phyloP scores from a whole-genome alignment of 306 rosid species.

The Crotalaria pallida region DNA sequence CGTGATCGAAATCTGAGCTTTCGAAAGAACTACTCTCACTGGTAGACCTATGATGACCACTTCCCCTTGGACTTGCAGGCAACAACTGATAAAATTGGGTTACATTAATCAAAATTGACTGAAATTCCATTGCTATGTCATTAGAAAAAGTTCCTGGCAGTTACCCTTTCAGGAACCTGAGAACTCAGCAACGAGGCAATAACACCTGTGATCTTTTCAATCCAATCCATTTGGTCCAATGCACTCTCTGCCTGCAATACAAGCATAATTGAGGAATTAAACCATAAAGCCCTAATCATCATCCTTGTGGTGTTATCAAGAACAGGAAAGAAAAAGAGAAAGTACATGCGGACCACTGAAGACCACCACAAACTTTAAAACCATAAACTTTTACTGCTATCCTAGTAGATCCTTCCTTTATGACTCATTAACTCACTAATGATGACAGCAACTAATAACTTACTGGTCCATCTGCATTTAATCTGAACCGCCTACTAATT shows the following conservation, averaged over 20 bases:
- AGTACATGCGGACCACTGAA: not conserved
- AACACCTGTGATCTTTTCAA: slow-evolving; percentile 98
- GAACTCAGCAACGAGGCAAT: slow-evolving; percentile 97
- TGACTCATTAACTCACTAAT: not conserved
- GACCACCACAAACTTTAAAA: not conserved
- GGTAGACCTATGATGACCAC: slow-evolving; percentile 81
- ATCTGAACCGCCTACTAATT: too few relatives aligned
- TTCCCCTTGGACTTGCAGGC: slow-evolving; percentile 92
- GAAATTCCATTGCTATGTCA: slow-evolving; percentile 15
- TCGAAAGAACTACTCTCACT: slow-evolving; percentile 99
- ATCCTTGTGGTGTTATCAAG: not conserved
- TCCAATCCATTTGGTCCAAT: slow-evolving; percentile 99
- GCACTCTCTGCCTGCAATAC: slow-evolving; percentile 99
- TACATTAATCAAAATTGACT: slow-evolving; percentile 23
- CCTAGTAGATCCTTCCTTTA: not conserved
- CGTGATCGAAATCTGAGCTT: slow-evolving; percentile 94
- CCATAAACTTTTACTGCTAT: not conserved
- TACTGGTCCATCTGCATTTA: not conserved
- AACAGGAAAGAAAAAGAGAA: not conserved
- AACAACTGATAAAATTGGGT: slow-evolving; percentile 56
- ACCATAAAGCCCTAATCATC: slow-evolving; percentile 25
- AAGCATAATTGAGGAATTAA: slow-evolving; percentile 53
- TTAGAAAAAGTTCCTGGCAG: slow-evolving; percentile 9
- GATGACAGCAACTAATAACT: not conserved
- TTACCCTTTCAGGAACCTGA: slow-evolving; percentile 97